Conservation (phyloP, 2,329 filamentous ascomycete species). For the Diaporthe vexans region DNA sequence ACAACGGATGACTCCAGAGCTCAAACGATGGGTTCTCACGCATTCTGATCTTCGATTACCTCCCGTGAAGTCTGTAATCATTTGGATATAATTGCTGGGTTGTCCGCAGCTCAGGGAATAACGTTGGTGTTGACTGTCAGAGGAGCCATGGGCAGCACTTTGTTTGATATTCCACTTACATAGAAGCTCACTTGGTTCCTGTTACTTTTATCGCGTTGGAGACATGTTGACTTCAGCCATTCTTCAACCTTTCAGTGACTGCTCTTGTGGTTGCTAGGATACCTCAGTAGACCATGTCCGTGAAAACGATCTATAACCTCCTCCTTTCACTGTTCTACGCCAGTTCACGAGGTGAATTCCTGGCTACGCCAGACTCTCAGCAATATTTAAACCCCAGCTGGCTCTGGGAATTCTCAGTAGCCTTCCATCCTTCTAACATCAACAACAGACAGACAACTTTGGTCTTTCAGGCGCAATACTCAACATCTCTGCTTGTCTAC, state of each 20-base stretch:
- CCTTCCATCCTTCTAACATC: too few species aligned
- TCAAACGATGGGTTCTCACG: accelerated
- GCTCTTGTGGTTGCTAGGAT: too few species aligned
- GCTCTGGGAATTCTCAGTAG: not conserved
- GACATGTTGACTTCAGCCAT: accelerated
- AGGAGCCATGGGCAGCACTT: not conserved
- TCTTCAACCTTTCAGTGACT: too few species aligned
- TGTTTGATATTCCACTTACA: too few species aligned
- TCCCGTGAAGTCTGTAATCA: accelerated
- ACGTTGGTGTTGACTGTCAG: too few species aligned
- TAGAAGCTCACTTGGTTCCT: too few species aligned
- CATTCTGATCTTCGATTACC: accelerated
- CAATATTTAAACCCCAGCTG: not conserved
- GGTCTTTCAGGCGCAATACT: not conserved
- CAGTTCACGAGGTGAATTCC: not conserved
- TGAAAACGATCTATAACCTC: not conserved
- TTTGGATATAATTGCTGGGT: not conserved
- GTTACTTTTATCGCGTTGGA: not conserved
- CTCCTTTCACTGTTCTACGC: not conserved
- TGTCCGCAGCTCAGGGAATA: too few species aligned
- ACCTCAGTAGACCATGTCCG: not conserved
- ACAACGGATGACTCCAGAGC: too few species aligned
- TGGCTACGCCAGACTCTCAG: not conserved
- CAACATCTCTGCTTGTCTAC: not conserved
- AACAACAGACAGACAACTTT: not conserved